Percentiles rank a stretch among this genome's conserved stretches.
Conservation (phyloP, 345 rosid species). For the Conringia planisiliqua region DNA sequence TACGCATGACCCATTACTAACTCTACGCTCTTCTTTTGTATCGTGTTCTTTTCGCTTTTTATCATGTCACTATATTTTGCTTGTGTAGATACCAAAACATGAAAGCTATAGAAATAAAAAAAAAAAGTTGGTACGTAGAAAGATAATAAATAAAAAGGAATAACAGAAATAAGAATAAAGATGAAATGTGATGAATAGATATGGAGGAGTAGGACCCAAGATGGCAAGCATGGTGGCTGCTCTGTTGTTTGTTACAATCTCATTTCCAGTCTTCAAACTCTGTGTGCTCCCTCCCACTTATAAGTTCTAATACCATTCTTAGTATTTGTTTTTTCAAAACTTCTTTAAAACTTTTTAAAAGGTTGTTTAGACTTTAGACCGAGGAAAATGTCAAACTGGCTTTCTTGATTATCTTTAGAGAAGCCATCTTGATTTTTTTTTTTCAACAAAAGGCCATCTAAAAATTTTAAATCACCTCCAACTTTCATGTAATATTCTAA, state of each 20-base stretch:
- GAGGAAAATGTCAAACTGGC: neutral
- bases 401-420: neutral
- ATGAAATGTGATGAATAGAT: neutral
- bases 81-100: neutral
- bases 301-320: neutral
- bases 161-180: neutral
- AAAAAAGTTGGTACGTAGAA: neutral
- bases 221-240: conserved; percentile 18
- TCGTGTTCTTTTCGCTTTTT: too few relatives aligned
- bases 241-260: conserved; percentile 15
- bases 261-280: conserved; percentile 28
- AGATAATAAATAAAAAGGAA: neutral
- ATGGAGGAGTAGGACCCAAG: conserved; percentile 18
- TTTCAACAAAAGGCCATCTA: neutral
- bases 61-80: too few relatives aligned
- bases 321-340: neutral
- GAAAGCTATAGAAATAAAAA: neutral
- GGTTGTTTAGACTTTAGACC: neutral
- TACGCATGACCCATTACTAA: too few relatives aligned
- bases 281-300: conserved; percentile 22
- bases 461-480: neutral
- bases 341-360: neutral
- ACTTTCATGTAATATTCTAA: neutral
- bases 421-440: neutral
- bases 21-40: too few relatives aligned